These are phyloP conservation scores for Kluyveromyces sp. DNA, from an alignment of 1,139 yeast genomes.

Conservation along the genomic window DNA sequence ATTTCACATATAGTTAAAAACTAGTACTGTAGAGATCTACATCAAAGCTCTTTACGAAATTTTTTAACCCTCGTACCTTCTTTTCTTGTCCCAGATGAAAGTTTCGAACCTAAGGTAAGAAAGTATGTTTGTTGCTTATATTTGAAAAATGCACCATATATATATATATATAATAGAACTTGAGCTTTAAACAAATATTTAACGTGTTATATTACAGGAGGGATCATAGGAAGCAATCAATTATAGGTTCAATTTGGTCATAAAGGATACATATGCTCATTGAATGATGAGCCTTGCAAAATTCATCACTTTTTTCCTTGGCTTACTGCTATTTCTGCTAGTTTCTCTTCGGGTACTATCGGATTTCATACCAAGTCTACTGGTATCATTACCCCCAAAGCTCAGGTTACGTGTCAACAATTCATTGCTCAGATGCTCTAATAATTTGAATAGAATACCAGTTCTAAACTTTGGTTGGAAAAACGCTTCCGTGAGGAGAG, in stretches of 20 bases:
- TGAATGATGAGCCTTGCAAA: not conserved
- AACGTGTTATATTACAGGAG: no score
- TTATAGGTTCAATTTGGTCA: no score
- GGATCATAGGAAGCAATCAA: no score
- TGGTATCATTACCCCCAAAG: slow-evolving; percentile 12
- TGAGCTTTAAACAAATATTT: no score
- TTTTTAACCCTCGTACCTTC: not conserved
- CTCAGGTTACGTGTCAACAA: slow-evolving; percentile 14
- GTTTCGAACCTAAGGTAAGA: no score
- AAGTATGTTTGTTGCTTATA: no score
- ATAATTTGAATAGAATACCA: slow-evolving; percentile 10
- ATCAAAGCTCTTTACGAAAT: not conserved
- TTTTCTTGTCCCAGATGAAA: no score
- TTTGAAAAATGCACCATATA: no score
- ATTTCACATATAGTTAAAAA: no score
- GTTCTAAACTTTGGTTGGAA: slow-evolving; percentile 21
- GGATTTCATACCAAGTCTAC: slow-evolving; percentile 10
- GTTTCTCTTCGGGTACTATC: slow-evolving; percentile 5
- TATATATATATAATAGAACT: no score
- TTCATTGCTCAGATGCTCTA: slow-evolving; percentile 11
- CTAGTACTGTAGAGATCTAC: not conserved
- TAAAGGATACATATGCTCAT: no score
- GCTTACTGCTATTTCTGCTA: slow-evolving; percentile 1
- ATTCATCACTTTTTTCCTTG: not conserved
- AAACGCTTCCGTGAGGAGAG: slow-evolving; percentile 40